phyloP scores from a whole-genome alignment of 176 grass and related monocot genomes.

The sorghum (Sorghum bicolor) region DNA sequence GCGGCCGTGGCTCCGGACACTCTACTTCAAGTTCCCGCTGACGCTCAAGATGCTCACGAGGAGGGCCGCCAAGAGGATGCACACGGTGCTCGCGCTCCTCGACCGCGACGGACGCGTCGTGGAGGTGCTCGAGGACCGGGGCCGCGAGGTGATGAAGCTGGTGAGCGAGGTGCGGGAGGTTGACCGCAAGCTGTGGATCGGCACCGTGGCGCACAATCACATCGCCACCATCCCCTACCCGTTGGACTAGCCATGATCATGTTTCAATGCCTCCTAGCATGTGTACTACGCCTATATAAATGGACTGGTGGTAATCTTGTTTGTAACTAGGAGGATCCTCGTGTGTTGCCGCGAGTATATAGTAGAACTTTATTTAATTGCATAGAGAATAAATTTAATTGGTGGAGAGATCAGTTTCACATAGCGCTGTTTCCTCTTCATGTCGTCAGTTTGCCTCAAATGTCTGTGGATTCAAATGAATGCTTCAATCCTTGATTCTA shows the following conservation, averaged over 20 bases:
- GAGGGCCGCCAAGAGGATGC: constrained; percentile 61
- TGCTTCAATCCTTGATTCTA: too few species aligned
- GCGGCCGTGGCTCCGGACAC: constrained; percentile 70
- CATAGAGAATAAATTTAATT: too few species aligned
- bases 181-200: constrained; percentile 73
- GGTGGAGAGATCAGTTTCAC: too few species aligned
- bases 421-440: too few species aligned
- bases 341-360: too few species aligned
- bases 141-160: constrained; percentile 76
- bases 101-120: constrained; percentile 56
- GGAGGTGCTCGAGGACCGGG: constrained; percentile 77
- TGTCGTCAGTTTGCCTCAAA: too few species aligned
- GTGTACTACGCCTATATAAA: background rate
- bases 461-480: too few species aligned
- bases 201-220: constrained; percentile 86
- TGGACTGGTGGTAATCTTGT: background rate
- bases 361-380: too few species aligned
- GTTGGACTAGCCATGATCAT: constrained; percentile 17
- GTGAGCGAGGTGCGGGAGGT: constrained; percentile 91
- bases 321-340: too few species aligned
- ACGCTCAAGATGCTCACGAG: constrained; percentile 54
- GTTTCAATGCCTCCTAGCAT: background rate
- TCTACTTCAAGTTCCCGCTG: constrained; percentile 73
- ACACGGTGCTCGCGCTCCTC: constrained; percentile 69
- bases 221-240: constrained; percentile 71